These are phyloP conservation scores for Endoconidiophora polonica DNA, from an alignment of 2,329 filamentous ascomycete genomes.

Conservation along the genomic window DNA sequence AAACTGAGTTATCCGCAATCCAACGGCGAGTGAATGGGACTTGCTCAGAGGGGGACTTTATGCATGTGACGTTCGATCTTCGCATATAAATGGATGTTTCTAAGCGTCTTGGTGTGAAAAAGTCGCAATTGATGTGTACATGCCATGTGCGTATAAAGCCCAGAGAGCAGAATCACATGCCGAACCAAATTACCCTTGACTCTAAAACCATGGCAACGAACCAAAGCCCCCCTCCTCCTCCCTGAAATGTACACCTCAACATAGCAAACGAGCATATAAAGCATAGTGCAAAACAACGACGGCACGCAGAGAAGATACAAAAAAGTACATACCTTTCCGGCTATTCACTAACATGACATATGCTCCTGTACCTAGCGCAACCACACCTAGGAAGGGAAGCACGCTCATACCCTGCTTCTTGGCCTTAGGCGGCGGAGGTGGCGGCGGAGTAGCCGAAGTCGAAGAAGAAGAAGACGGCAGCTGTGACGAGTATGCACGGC, in stretches of 20 bases:
- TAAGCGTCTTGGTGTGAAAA: no score
- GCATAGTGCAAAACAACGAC: not conserved
- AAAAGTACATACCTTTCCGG: slow-evolving; percentile 27
- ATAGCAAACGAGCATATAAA: not conserved
- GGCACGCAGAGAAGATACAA: not conserved
- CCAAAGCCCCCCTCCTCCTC: no score
- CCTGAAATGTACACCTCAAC: not conserved
- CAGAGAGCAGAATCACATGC: no score
- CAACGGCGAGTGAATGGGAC: no score
- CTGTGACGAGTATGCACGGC: not conserved
- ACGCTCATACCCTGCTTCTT: slow-evolving; percentile 11
- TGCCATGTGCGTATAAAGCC: no score
- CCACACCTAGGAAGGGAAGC: slow-evolving; percentile 9
- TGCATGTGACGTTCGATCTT: no score
- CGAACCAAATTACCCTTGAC: not conserved
- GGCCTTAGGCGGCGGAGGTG: not conserved
- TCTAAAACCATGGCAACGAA: no score
- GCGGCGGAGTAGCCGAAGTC: not conserved
- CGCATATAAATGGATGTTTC: no score
- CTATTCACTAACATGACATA: slow-evolving; percentile 34
- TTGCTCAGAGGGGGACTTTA: no score
- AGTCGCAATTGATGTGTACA: no score
- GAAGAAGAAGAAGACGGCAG: not conserved
- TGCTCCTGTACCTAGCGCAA: slow-evolving; percentile 19
- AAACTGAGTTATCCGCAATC: no score